Evolutionary conservation across 192 early-diverging fungal species (phyloP).

Genomic region (Chytriomyces hyalinus): DNA sequence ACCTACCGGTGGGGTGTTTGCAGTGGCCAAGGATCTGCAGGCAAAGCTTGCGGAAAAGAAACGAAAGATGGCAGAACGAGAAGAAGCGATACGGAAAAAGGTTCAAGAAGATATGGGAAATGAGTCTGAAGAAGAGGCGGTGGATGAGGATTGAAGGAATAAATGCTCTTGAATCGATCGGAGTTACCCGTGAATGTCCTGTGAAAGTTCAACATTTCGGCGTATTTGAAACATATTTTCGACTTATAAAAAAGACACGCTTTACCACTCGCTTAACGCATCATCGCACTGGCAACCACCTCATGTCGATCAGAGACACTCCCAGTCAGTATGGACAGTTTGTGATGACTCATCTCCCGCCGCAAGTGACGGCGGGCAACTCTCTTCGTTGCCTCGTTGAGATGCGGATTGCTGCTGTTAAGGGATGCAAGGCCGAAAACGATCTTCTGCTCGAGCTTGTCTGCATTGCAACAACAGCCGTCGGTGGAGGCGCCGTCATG

Average conservation of each 20-base stretch:
- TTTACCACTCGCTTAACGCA: no score
- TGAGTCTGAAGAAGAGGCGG: slow-evolving; percentile 3
- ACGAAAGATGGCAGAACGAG: slow-evolving; percentile 53
- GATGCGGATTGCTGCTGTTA: slow-evolving; percentile 23
- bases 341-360: slow-evolving; percentile 21
- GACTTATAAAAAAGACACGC: no score
- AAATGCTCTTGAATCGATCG: not conserved
- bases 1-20: slow-evolving; percentile 85
- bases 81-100: slow-evolving; percentile 51
- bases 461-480: slow-evolving; percentile 15
- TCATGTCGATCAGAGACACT: not conserved
- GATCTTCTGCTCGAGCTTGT: slow-evolving; percentile 29
- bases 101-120: slow-evolving; percentile 40
- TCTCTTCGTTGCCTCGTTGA: slow-evolving; percentile 24
- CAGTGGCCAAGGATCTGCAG: slow-evolving; percentile 75
- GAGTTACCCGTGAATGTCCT: not conserved
- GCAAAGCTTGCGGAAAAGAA: slow-evolving; percentile 62
- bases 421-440: slow-evolving; percentile 35
- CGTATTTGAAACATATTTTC: no score
- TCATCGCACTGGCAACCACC: not conserved
- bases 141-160: not conserved
- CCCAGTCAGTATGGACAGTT: slow-evolving; percentile 18
- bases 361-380: slow-evolving; percentile 8
- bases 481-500: not conserved
- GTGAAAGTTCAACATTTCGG: no score